Base-by-base conservation (phyloP, 352 stramenopile genomes). In the Pythium periplocum region DNA sequence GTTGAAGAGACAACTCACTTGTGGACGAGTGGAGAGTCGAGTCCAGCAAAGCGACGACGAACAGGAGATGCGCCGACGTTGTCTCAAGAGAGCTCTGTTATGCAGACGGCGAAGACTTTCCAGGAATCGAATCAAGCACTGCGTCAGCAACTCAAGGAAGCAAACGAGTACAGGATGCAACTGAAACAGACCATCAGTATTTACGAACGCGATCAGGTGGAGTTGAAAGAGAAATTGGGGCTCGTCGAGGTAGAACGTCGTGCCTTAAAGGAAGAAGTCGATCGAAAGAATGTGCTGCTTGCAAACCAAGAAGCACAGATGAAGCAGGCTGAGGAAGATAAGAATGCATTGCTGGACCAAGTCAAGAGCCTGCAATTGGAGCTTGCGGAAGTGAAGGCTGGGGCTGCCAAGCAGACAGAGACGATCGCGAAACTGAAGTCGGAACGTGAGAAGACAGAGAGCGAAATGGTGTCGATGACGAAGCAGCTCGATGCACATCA, bases 91-190 rank as follows among this genome's bases (percentile, higher is more conserved):
- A 26, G 17, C 17, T 26, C 17, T 26, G 17, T 26, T 26, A 26
- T 26, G 17, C 17, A 26, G 11, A 48, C 45, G 7, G 26, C 33
- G 2, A 31, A 55, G 41, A 45, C 17, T 26, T 26, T 67, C 3
- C 54, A 55, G 12, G 41, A 59, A 32, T 52, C 47, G 17, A 68
- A 68, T 45, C 6, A 55, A 12, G 32, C 11, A n/a, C 32, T 68
- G 12, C 55, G 61, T 4, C 2, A 36, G 36, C 54, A 60, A 44
- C 34, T 68, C 30, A 36, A 55, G 4, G 43, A 64, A 12, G 17
- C 45, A 2, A n/a, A 12, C 4, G 46, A 59, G 1, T 34, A 43
- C n/a, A 55, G 64, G 30, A n/a, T 44, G 3, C 36, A 61, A n/a
- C 50, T 59, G 11, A 63, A 60, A 42, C 10, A 53, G n/a, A 7